A percentile compares a stretch with the other conserved stretches of the same genome.
These are phyloP conservation scores for Aspergillus vadensis DNA, from an alignment of 2,329 filamentous ascomycete genomes.

Conservation along the genomic window DNA sequence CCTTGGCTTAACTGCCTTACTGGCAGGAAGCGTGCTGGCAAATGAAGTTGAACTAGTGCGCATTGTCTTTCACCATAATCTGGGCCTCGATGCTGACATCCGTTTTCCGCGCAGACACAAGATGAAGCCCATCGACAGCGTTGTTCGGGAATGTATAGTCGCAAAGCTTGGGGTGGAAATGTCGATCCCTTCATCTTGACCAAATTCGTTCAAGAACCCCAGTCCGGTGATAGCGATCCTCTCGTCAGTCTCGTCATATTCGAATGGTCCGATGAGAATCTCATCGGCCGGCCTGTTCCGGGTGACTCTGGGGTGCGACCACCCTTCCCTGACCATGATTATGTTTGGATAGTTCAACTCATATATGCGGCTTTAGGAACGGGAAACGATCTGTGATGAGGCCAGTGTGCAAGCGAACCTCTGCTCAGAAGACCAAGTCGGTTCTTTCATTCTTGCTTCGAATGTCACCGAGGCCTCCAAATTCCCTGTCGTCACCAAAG, in stretches of 20 bases:
- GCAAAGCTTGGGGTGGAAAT: constrained; percentile 81
- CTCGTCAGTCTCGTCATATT: constrained; percentile 85
- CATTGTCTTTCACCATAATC: not conserved
- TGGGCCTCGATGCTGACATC: not conserved
- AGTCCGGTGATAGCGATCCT: constrained; percentile 66
- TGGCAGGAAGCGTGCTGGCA: constrained; percentile 43
- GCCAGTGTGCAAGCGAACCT: constrained; percentile 66
- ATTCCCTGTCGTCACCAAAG: constrained; percentile 74
- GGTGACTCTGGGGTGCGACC: constrained; percentile 56
- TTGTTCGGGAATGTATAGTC: constrained; percentile 94
- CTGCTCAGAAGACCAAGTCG: constrained; percentile 77
- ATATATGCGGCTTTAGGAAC: constrained; percentile 44
- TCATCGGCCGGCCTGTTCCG: constrained; percentile 70
- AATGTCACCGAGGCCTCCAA: constrained; percentile 73
- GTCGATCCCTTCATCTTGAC: constrained; percentile 87
- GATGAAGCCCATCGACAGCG: constrained; percentile 75
- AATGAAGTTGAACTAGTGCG: constrained; percentile 51
- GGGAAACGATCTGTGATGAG: constrained; percentile 74
- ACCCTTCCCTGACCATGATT: not conserved
- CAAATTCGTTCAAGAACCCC: constrained; percentile 68
- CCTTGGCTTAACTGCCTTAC: constrained; percentile 39
- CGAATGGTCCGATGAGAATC: constrained; percentile 83
- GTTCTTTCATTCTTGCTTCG: constrained; percentile 77
- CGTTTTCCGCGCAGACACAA: constrained; percentile 61
- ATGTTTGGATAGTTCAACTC: constrained; percentile 27